These are phyloP conservation scores for Domatiomyces catenatus DNA, from an alignment of 2,329 filamentous ascomycete species.

Conservation along the genomic window DNA sequence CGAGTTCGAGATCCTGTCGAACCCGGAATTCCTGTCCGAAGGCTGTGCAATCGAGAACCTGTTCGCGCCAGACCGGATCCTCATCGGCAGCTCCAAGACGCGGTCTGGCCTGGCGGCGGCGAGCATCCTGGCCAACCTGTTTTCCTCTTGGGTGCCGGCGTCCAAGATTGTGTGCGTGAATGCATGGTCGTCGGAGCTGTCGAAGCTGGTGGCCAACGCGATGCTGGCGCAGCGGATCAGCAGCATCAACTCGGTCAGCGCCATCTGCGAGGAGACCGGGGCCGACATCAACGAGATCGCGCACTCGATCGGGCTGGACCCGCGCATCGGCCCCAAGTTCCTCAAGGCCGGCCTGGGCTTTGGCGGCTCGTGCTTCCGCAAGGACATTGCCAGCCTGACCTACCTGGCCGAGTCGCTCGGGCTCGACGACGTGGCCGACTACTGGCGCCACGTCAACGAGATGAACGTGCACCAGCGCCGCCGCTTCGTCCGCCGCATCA, in stretches of 20 bases:
- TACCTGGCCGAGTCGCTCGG: slow-evolving; percentile 58
- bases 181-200: slow-evolving; percentile 61
- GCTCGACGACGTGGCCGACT: slow-evolving; percentile 55
- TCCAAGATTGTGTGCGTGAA: slow-evolving; percentile 56
- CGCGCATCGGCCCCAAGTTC: slow-evolving; percentile 57
- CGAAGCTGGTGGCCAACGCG: slow-evolving; percentile 65
- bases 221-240: slow-evolving; percentile 68
- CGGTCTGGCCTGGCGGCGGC: slow-evolving; percentile 47
- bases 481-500: slow-evolving; percentile 51
- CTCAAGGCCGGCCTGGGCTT: slow-evolving; percentile 63
- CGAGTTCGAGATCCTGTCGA: slow-evolving; percentile 61
- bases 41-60: slow-evolving; percentile 61
- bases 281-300: slow-evolving; percentile 63
- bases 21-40: slow-evolving; percentile 67
- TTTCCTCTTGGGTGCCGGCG: slow-evolving; percentile 54
- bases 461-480: slow-evolving; percentile 64
- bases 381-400: slow-evolving; percentile 58
- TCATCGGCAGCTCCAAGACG: slow-evolving; percentile 56
- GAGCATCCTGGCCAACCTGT: slow-evolving; percentile 47
- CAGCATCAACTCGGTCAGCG: slow-evolving; percentile 68
- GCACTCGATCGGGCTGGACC: slow-evolving; percentile 51
- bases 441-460: slow-evolving; percentile 58
- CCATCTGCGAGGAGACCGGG: slow-evolving; percentile 61
- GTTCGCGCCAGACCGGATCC: slow-evolving; percentile 53
- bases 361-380: slow-evolving; percentile 68